Percentiles rank a stretch among this genome's conserved stretches.
These are phyloP conservation scores for Chaetomium sp. DNA, from an alignment of 2,329 filamentous ascomycete genomes.

Conservation along the genomic window DNA sequence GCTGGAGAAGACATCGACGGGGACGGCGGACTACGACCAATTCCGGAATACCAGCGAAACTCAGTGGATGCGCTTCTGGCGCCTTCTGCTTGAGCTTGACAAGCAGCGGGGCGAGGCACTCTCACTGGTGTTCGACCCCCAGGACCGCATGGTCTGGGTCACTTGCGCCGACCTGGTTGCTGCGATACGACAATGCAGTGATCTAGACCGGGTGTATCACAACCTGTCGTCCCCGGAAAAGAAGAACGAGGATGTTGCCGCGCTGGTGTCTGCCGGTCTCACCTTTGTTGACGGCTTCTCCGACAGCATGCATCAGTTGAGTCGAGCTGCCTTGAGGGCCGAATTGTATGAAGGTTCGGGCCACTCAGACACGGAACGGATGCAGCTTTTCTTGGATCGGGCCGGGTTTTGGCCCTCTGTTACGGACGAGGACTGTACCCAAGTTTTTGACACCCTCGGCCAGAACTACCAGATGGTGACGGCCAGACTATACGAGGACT, in stretches of 20 bases:
- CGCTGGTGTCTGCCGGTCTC: slow-evolving; percentile 62
- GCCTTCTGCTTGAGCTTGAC: slow-evolving; percentile 78
- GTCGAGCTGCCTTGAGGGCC: slow-evolving; percentile 58
- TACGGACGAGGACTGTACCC: slow-evolving; percentile 71
- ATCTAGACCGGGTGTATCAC: slow-evolving; percentile 66
- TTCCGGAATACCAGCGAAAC: slow-evolving; percentile 68
- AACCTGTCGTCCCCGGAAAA: slow-evolving; percentile 54
- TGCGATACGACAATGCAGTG: slow-evolving; percentile 71
- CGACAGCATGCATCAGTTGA: slow-evolving; percentile 60
- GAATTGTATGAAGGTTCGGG: slow-evolving; percentile 71
- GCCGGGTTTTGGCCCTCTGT: slow-evolving; percentile 73
- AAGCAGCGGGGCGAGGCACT: slow-evolving; percentile 78
- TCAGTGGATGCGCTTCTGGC: slow-evolving; percentile 88
- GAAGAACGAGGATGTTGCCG: slow-evolving; percentile 47
- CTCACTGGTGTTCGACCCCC: slow-evolving; percentile 66
- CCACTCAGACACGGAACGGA: slow-evolving; percentile 63
- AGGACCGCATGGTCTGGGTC: slow-evolving; percentile 71
- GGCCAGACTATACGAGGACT: slow-evolving; percentile 46
- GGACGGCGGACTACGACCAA: slow-evolving; percentile 66
- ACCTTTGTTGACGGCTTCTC: slow-evolving; percentile 66
- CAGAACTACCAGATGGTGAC: slow-evolving; percentile 56
- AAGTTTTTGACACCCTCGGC: slow-evolving; percentile 63
- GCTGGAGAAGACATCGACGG: slow-evolving; percentile 54
- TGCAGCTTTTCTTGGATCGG: slow-evolving; percentile 71
- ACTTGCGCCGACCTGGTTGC: slow-evolving; percentile 76